Base-by-base conservation (phyloP, 495 filamentous ascomycete genomes). In the Daldinia childiae region DNA sequence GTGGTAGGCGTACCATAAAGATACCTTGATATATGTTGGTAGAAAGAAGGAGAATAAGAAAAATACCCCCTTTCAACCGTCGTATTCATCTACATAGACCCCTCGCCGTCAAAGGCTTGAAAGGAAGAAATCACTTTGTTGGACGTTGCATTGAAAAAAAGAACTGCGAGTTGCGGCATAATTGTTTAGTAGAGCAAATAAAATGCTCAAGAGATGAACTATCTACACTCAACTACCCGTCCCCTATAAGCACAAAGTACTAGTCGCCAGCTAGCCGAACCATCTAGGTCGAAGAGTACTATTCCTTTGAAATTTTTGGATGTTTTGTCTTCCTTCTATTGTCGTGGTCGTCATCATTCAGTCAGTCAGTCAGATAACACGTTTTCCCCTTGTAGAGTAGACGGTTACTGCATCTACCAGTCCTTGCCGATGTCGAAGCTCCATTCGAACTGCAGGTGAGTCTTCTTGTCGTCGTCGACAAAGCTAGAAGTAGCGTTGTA, bases 371-470 rank as follows among this genome's bases (percentile, higher is more conserved):
- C 29, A 54, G 51, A 54, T 54, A 29, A 30, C 26, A 54, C 51
- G 11, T 27, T 27, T n/a, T 54, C 3, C 50, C 51, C 3, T 27
- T 14, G 12, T 30, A 14, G 26, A 29, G 14, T 51, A 51, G 48
- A 51, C 24, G 4, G n/a, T 14, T 57, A 11, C 19, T 6, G 4
- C 27, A 57, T 57, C 76, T 88, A 91, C 96, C 95, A 98, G 77
- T 95, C 92, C 86, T 98, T 99, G 79, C 88, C 86, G 76, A 99
- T 97, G 72, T 97, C 91, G 74, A 99, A 98, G 56, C 87, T 85
- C 95, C 95, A 99, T 63, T 94, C 90, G 81, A 99, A 98, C 74
- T 89, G 81, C 41, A 99, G 85, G 79, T 98, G 93, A 32, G 84
- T 88, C 78, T 92, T 87, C 68, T 92, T 85, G 81, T 99, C 95